These are phyloP conservation scores for Daldinia childiae DNA, from an alignment of 495 filamentous ascomycete genomes.

Conservation along the genomic window DNA sequence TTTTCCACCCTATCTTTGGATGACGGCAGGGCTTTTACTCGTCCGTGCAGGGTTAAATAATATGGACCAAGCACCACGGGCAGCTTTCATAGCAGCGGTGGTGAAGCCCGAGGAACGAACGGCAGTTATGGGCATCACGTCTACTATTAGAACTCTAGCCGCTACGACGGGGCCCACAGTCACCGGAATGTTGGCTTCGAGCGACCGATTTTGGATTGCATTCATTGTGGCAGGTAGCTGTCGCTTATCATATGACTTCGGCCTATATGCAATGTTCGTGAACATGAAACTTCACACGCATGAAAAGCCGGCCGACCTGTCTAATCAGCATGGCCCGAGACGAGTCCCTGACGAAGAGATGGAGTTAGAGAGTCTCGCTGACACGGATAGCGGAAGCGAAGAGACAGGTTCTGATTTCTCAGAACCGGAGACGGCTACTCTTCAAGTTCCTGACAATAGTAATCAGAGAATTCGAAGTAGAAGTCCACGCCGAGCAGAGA, in stretches of 20 bases:
- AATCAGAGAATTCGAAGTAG: slow-evolving; percentile 37
- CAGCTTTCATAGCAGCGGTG: slow-evolving; percentile 79
- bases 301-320: slow-evolving; percentile 39
- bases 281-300: slow-evolving; percentile 58
- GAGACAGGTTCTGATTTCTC: slow-evolving; percentile 15
- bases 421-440: slow-evolving; percentile 1
- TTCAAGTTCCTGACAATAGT: slow-evolving; percentile 12
- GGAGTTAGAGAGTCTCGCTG: slow-evolving; percentile 34
- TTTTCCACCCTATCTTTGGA: slow-evolving; percentile 61
- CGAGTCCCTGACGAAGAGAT: slow-evolving; percentile 38
- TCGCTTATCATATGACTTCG: slow-evolving; percentile 78
- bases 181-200: slow-evolving; percentile 74
- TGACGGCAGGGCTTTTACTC: slow-evolving; percentile 71
- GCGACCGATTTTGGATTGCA: slow-evolving; percentile 71
- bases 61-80: slow-evolving; percentile 85
- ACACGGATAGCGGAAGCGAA: slow-evolving; percentile 38
- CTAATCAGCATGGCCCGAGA: slow-evolving; percentile 16
- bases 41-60: slow-evolving; percentile 74
- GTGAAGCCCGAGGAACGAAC: slow-evolving; percentile 79
- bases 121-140: slow-evolving; percentile 76
- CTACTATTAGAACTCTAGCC: slow-evolving; percentile 71
- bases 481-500: slow-evolving; percentile 34
- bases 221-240: slow-evolving; percentile 77
- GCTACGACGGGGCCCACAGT: slow-evolving; percentile 71
- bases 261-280: slow-evolving; percentile 73